These are phyloP conservation scores for Roridomyces roridus DNA, from an alignment of 768 basidiomycete species.

Conservation along the genomic window DNA sequence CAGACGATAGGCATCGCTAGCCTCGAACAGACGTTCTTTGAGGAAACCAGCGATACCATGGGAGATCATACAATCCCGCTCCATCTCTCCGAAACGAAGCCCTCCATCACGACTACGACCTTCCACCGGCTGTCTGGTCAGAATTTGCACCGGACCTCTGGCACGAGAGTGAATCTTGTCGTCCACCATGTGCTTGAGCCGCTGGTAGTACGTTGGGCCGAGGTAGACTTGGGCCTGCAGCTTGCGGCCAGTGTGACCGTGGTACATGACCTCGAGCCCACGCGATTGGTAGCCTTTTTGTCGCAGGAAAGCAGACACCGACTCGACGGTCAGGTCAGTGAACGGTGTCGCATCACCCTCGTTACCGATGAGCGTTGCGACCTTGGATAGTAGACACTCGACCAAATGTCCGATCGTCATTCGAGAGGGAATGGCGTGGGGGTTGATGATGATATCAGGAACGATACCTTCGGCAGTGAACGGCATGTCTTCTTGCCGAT, in stretches of 20 bases:
- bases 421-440: constrained; percentile 99
- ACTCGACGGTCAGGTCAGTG: constrained; percentile 96
- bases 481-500: constrained; percentile 99
- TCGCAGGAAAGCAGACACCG: constrained; percentile 90
- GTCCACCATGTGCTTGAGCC: constrained; percentile 99
- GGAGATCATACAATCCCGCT: constrained; percentile 99
- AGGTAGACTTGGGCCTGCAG: constrained; percentile 98
- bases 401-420: constrained; percentile 99
- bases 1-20: constrained; percentile 89
- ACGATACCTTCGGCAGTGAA: constrained; percentile 97
- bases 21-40: constrained; percentile 96
- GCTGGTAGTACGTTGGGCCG: constrained; percentile 98
- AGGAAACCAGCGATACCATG: constrained; percentile 98
- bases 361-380: constrained; percentile 94
- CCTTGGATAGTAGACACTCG: constrained; percentile 95
- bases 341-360: constrained; percentile 99
- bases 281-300: constrained; percentile 96
- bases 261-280: constrained; percentile 98
- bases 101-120: constrained; percentile 99
- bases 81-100: constrained; percentile 99
- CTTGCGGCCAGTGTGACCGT: constrained; percentile 98
- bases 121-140: constrained; percentile 97
- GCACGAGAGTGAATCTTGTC: constrained; percentile 99
- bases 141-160: constrained; percentile 95
- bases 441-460: constrained; percentile 98